Conservation (phyloP, 768 basidiomycete species). For the Ephemerocybe angulata region DNA sequence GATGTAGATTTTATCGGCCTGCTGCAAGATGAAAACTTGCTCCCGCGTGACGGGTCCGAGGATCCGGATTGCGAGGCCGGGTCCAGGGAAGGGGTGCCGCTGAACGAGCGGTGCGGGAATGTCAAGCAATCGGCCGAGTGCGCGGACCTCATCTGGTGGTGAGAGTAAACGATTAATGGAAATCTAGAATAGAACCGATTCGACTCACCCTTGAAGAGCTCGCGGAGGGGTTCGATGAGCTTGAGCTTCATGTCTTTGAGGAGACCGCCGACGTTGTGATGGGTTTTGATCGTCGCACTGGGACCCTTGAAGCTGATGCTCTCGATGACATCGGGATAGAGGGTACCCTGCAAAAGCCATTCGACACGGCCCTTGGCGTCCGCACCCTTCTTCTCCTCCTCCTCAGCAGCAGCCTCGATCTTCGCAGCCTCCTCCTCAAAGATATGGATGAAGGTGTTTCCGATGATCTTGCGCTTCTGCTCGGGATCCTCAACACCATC, state of each 20-base stretch:
- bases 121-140: constrained; percentile 81
- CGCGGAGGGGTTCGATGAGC: constrained; percentile 94
- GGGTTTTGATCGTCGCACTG: constrained; percentile 98
- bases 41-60: constrained; percentile 92
- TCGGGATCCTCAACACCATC: constrained; percentile 94
- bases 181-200: background rate
- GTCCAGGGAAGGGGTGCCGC: constrained; percentile 98
- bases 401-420: constrained; percentile 78
- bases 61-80: constrained; percentile 96
- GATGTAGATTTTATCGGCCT: constrained; percentile 94
- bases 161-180: constrained; percentile 3
- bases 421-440: constrained; percentile 93
- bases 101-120: constrained; percentile 93
- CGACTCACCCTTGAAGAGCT: constrained; percentile 94
- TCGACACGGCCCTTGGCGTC: constrained; percentile 88
- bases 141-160: constrained; percentile 85
- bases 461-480: constrained; percentile 95
- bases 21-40: constrained; percentile 88
- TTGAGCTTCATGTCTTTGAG: constrained; percentile 98
- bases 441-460: constrained; percentile 97
- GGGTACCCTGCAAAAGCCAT: constrained; percentile 95
- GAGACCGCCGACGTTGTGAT: constrained; percentile 97
- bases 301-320: constrained; percentile 99
- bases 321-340: constrained; percentile 99
- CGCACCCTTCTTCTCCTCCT: constrained; percentile 63